Base-by-base conservation (phyloP, 176 grass and related monocot genomes). In the barley (Hordeum vulgare) region DNA sequence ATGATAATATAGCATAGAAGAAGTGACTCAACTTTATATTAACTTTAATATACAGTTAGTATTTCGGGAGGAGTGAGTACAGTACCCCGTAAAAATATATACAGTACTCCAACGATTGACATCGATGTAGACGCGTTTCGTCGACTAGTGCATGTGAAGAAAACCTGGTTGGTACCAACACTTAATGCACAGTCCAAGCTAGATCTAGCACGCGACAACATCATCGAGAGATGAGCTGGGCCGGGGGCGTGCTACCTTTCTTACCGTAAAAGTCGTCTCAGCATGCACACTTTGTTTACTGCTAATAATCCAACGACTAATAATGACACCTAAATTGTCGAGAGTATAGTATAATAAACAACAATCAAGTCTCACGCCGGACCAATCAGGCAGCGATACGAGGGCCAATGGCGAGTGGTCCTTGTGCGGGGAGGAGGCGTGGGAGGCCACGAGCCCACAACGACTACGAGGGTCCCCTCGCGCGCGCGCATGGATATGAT, bases 301-400 rank as follows among this genome's bases (percentile, higher is more conserved):
- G 24, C 8, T 15, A 51, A 47, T 24, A 60, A 40, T 26, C 36
- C 24, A 17, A 2, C 8, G 47, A 24, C 11, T 12, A 21, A 72
- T 39, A 84, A 84, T 61, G 66, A 26, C 54, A 17, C 67, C 73
- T 62, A 63, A 49, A 62, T 54, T 40, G 31, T 86, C 42, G 77
- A n/a, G n/a, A n/a, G n/a, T n/a, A n/a, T n/a, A n/a, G n/a, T n/a
- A n/a, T n/a, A n/a, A n/a, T 60, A 56, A 56, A 56, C 51, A 51
- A 51, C 7, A 56, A 21, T 3, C 7, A 21, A 56, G 51, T 85
- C 81, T 85, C 63, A n/a, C 20, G 28, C 9, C 6, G 49, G 62
- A 33, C 87, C 87, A 89, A 85, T 63, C 18, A 58, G 39, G 70
- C 62, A 85, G 83, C 77, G 82, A 89, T 63, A 63, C 77, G 87